phyloP scores from a whole-genome alignment of 2,329 filamentous ascomycete genomes.

The Epichloe gansuensis region DNA sequence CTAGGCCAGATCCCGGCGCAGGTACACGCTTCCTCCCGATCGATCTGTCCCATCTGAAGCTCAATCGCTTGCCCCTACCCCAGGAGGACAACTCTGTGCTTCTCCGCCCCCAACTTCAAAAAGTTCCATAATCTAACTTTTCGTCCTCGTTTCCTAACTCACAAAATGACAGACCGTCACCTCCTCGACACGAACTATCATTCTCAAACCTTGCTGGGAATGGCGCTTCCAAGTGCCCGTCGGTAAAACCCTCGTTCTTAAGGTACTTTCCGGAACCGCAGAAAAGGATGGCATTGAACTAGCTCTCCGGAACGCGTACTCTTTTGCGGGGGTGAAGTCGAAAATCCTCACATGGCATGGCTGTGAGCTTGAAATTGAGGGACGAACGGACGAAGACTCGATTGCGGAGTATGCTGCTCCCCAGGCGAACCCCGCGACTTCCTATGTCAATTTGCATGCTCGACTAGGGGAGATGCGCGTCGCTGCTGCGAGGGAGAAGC shows the following conservation, averaged over 20 bases:
- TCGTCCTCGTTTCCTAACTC: neutral
- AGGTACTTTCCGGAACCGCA: conserved; percentile 69
- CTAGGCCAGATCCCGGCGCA: conserved; percentile 53
- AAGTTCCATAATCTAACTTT: neutral
- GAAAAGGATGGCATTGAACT: conserved; percentile 95
- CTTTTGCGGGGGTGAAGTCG: conserved; percentile 68
- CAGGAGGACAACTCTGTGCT: too few relatives aligned
- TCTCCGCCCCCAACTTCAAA: too few relatives aligned
- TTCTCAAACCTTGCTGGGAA: conserved; percentile 53
- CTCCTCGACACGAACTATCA: conserved; percentile 32
- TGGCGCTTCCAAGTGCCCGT: conserved; percentile 65
- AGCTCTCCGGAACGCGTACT: conserved; percentile 65
- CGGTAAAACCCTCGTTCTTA: conserved; percentile 29
- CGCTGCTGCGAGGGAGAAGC: conserved; percentile 34
- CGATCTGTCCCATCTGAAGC: neutral
- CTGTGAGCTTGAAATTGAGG: conserved; percentile 68
- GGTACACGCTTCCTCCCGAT: conserved; percentile 21
- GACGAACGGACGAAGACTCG: conserved; percentile 39
- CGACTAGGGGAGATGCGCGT: conserved; percentile 66
- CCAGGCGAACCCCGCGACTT: conserved; percentile 69
- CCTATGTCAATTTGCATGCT: conserved; percentile 78
- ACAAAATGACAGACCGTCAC: conserved; percentile 16
- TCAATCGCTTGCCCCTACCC: neutral
- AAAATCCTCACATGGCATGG: conserved; percentile 90
- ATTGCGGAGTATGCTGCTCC: conserved; percentile 51